Evolutionary conservation across 192 early-diverging fungal species (phyloP), one percentile per base, ranked within the genome.

Genomic region (Umbelopsis sp.): DNA sequence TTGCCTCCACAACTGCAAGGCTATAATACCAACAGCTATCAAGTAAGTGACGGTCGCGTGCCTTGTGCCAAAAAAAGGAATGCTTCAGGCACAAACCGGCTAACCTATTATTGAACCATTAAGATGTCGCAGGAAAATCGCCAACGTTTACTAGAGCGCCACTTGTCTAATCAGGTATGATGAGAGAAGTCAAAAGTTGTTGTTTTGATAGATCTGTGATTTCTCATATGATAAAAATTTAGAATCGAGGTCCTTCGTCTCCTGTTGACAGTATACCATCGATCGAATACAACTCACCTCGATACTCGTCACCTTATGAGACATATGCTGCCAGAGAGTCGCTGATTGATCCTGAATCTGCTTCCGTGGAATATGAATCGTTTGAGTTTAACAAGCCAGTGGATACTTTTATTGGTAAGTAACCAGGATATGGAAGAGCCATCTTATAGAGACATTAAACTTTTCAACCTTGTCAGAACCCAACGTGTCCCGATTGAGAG

Each of bases 101-200:
- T 35, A 13, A 25, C 25, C 10, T 35, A 16, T 35, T 35, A 33
- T 35, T 18, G 18, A 35, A 61, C 15, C 37, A 41, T 64, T 23
- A 18, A 69, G 67, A 69, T 69, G 49, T 69, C 67, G 16, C 49
- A 69, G 20, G 67, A 69, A 69, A 41, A 50, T 18, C 67, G 67
- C 23, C 67, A 52, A 12, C 67, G 47, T 11, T 35, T 52, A 41
- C 46, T 69, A 41, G 67, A 69, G 18, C 48, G 51, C 11, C 67
- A 69, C 49, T 69, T 69, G 18, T 69, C 67, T 20, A 20, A 9
- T 16, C 67, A 47, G 51, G 47, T 67, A 67, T 44, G 46, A 16
- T 52, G 41, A 13, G 30, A 37, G 3, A 7, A 49, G 27, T 21
- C 18, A n/a, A 47, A 10, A 4, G 22, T 15, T 44, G 1, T 46